Evolutionary conservation across 139 green algal genomes (phyloP), one percentile per base, ranked within the genome.

Genomic region (Ostreobium quekettii): DNA sequence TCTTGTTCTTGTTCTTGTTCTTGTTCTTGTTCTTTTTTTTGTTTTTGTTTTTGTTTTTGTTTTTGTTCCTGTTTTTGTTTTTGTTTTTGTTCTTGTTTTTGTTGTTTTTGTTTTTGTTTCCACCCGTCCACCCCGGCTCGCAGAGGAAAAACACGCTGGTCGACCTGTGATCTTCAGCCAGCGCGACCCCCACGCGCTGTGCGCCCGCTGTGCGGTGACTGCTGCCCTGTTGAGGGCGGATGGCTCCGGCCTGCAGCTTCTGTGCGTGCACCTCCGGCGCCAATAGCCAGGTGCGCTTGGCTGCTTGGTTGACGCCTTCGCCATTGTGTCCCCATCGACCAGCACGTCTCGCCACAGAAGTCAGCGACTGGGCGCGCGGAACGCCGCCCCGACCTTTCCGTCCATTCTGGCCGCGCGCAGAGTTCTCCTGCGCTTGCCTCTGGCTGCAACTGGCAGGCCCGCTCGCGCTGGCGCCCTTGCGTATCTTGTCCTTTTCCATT

Each of bases 71-170:
- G n/a, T n/a, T n/a, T n/a, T n/a, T n/a, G 28, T 77, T 77, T 11
- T 82, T 71, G 35, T 80, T 66, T 61, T 84, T 83, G 47, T 82
- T 24, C 66, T 83, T 86, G 35, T 78, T 35, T 30, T 68, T 70
- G 49, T 61, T 29, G 3, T 73, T 68, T 38, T 67, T 26, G 33
- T 74, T 47, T 22, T 65, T n/a, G n/a, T n/a, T n/a, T n/a, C n/a
- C n/a, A 33, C 48, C 31, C 15, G 38, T 64, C 6, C 37, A 4
- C 2, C 29, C 64, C 42, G 11, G 15, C 19, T 11, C 11, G 15
- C 42, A 53, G 42, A 53, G 42, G 42, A 11, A 11, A 53, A 19
- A 19, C 42, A 11, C 42, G 19, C 42, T 11, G 11, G 15, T 19
- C 42, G 42, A 19, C 42, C 42, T 19, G 42, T 19, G 42, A n/a